phyloP scores from a whole-genome alignment of 2,329 filamentous ascomycete species.

The Talaromyces sp. region DNA sequence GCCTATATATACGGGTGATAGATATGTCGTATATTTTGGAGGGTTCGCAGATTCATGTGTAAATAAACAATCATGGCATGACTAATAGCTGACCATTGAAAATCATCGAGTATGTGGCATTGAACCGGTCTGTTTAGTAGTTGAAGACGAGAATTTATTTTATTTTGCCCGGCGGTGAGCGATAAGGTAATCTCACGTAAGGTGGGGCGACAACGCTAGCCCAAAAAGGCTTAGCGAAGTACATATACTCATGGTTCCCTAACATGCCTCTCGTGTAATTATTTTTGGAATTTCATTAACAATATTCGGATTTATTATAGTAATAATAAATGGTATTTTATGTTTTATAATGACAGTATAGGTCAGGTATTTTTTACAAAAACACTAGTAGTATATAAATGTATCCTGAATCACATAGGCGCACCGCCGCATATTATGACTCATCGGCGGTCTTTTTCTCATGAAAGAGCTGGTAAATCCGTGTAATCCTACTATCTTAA shows the following conservation, averaged over 20 bases:
- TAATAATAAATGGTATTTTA: no score
- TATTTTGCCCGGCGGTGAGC: conserved; percentile 2
- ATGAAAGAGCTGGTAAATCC: no score
- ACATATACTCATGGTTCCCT: conserved; percentile 14
- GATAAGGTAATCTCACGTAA: neutral
- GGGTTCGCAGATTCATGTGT: neutral
- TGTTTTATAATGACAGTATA: no score
- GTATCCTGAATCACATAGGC: no score
- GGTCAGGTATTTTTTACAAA: no score
- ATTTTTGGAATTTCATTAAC: no score
- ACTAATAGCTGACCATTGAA: neutral
- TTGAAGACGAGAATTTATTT: neutral
- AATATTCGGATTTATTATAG: no score
- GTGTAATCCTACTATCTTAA: no score
- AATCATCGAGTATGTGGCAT: neutral
- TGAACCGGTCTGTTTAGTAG: neutral
- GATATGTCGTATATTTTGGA: neutral
- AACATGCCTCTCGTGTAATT: no score
- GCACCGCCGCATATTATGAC: neutral
- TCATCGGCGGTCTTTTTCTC: neutral
- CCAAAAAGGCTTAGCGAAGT: neutral
- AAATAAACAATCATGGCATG: neutral
- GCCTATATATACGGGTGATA: neutral
- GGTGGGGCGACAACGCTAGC: neutral
- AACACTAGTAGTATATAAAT: no score